phyloP scores from a whole-genome alignment of 2,329 filamentous ascomycete species.

The Periconia sp. region DNA sequence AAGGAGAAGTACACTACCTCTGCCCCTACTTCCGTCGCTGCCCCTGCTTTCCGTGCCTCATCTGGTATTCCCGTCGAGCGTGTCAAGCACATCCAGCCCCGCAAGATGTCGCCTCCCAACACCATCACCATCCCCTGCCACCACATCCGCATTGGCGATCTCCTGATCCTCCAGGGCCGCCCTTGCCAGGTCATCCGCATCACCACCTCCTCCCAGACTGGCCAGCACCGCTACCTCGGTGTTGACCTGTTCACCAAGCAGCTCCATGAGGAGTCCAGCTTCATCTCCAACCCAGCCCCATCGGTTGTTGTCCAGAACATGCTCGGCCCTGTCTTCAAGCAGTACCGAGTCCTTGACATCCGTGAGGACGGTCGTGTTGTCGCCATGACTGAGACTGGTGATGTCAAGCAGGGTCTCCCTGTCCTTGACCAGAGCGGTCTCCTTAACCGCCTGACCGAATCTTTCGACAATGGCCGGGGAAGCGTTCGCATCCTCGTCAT shows the following conservation, averaged over 20 bases:
- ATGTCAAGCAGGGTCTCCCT: constrained; percentile 94
- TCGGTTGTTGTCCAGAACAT: constrained; percentile 99
- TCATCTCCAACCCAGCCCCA: constrained; percentile 95
- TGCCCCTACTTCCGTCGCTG: constrained; percentile 32
- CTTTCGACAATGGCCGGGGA: constrained; percentile 91
- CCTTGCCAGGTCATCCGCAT: constrained; percentile 99
- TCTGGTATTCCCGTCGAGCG: constrained; percentile 35
- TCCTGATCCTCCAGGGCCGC: constrained; percentile 97
- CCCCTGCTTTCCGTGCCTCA: constrained; percentile 41
- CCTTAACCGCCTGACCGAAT: constrained; percentile 76
- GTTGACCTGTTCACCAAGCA: constrained; percentile 99
- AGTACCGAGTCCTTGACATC: constrained; percentile 99
- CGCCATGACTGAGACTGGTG: constrained; percentile 98
- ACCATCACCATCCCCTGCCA: constrained; percentile 98
- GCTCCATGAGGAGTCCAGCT: constrained; percentile 97
- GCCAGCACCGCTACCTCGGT: constrained; percentile 99
- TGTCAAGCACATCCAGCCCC: constrained; percentile 25
- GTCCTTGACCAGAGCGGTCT: constrained; percentile 96
- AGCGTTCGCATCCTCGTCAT: constrained; percentile 95
- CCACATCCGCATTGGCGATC: constrained; percentile 98
- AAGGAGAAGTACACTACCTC: constrained; percentile 50
- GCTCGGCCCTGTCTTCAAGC: constrained; percentile 99
- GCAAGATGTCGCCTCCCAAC: constrained; percentile 68
- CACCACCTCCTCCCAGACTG: constrained; percentile 95
- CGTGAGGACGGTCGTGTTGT: constrained; percentile 81